Percentiles rank a stretch among this genome's conserved stretches.
phyloP scores from a whole-genome alignment of 441 rosid genomes.

The Breynia disticha region DNA sequence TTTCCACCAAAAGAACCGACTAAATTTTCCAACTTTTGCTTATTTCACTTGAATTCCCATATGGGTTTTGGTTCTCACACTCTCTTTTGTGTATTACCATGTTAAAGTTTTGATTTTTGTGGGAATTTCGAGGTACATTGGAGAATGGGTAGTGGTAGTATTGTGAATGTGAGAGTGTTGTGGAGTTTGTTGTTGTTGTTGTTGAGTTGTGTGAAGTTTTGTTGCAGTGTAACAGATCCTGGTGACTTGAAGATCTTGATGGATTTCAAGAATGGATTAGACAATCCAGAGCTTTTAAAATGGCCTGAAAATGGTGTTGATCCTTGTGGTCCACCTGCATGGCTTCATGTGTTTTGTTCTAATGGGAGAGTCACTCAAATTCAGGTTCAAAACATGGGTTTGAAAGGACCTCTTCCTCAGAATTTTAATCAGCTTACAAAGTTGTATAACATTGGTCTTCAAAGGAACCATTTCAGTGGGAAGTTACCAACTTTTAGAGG shows the following conservation, averaged over 20 bases:
- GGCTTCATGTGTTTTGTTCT: slow-evolving; percentile 49
- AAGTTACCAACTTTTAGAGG: too few species aligned
- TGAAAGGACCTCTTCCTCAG: slow-evolving; percentile 31
- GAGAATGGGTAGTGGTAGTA: slow-evolving; percentile 7
- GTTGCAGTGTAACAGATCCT: slow-evolving; percentile 30
- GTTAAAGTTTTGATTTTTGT: neutral
- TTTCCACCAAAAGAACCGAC: too few species aligned
- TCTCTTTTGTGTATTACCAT: neutral
- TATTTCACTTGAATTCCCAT: neutral
- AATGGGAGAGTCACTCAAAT: slow-evolving; percentile 37
- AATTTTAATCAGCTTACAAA: slow-evolving; percentile 34
- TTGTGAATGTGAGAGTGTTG: neutral
- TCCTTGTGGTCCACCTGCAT: slow-evolving; percentile 49
- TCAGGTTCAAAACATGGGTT: slow-evolving; percentile 25
- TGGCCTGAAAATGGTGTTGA: slow-evolving; percentile 41
- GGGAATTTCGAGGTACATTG: slow-evolving; percentile 12
- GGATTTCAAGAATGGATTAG: slow-evolving; percentile 44
- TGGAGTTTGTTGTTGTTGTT: slow-evolving; percentile 16
- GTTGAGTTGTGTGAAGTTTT: slow-evolving; percentile 18
- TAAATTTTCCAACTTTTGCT: neutral
- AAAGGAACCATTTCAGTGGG: too few species aligned
- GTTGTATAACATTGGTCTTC: slow-evolving; percentile 34
- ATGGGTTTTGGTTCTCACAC: neutral
- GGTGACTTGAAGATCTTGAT: slow-evolving; percentile 35
- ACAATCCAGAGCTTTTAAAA: slow-evolving; percentile 42